These are phyloP conservation scores for Bruguiera hainesii DNA, from an alignment of 441 rosid genomes.

Conservation along the genomic window DNA sequence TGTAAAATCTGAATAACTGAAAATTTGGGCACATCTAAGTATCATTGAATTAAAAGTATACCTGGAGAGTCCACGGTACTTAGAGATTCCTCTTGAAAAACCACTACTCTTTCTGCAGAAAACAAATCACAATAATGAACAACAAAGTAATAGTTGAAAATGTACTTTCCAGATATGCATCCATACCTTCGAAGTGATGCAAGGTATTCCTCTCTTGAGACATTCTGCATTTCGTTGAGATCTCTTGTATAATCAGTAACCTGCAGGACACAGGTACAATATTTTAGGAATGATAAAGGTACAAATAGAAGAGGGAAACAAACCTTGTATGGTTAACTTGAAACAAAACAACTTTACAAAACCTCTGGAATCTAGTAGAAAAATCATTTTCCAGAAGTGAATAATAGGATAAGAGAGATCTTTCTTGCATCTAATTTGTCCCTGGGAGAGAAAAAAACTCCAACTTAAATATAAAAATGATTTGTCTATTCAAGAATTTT, in stretches of 20 bases:
- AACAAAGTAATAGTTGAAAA: slow-evolving; percentile 6
- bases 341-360: too few relatives aligned
- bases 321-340: too few relatives aligned
- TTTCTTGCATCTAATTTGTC: too few relatives aligned
- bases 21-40: not conserved
- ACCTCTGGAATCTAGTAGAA: too few relatives aligned
- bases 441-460: too few relatives aligned
- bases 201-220: slow-evolving; percentile 79
- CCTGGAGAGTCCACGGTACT: slow-evolving; percentile 96
- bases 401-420: too few relatives aligned
- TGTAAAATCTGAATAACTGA: not conserved
- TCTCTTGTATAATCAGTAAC: slow-evolving; percentile 60
- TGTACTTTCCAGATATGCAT: slow-evolving; percentile 11
- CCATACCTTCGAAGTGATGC: slow-evolving; percentile 81
- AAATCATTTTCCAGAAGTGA: too few relatives aligned
- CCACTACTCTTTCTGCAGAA: slow-evolving; percentile 84
- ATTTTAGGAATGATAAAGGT: not conserved
- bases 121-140: slow-evolving; percentile 28
- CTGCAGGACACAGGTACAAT: slow-evolving; percentile 32
- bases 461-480: too few relatives aligned
- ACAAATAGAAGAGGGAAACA: too few relatives aligned
- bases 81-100: slow-evolving; percentile 92
- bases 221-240: slow-evolving; percentile 80
- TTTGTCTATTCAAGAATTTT: too few relatives aligned
- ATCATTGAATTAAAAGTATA: slow-evolving; percentile 24